Base-by-base conservation (phyloP, 495 filamentous ascomycete species). In the Trichoderma asperelloides region DNA sequence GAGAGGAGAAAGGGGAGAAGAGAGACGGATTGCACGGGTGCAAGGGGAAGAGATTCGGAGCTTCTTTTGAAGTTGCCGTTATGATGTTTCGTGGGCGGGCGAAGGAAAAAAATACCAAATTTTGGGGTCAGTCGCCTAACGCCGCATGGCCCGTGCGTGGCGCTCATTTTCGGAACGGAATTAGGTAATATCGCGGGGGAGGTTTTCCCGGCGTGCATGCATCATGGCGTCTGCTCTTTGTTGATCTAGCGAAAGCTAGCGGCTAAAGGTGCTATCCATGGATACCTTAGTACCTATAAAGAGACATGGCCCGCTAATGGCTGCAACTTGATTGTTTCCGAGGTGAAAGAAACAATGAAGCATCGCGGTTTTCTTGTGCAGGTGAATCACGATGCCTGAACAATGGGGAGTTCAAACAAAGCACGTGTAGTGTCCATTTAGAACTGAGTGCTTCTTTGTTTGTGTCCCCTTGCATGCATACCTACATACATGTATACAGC, bases 111-210 rank as follows among this genome's bases (percentile, higher is more conserved):
- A 21, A 28, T 12, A 25, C 55, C 27, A 23, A 8, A 7, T 15
- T 75, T 68, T 41, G 74, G 21, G 27, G 57, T 66, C 40, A 70
- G 57, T 66, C 40, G 69, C 68, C 73, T 71, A 74, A 63, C 73
- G 67, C 21, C 74, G 67, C 30, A 75, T 74, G 15, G 70, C 74
- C 55, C 55, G 55, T 60, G 55, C 55, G 55, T 25, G n/a, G n/a
- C 11, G 27, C n/a, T 21, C 9, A 12, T 21, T 21, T 12, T 60
- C 55, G 55, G 55, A 60, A 60, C 55, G 55, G 55, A 60, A 60
- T 60, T 60, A 60, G 27, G 9, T 37, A 37, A 37, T 60, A 60
- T 60, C 23, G 55, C 55, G 55, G 55, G 55, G 55, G 55, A 30
- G 43, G 55, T 60, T 60, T 60, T 60, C 27, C 55, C 23, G 55